phyloP scores from a whole-genome alignment of 768 basidiomycete species.

The Boletus sensibilis region DNA sequence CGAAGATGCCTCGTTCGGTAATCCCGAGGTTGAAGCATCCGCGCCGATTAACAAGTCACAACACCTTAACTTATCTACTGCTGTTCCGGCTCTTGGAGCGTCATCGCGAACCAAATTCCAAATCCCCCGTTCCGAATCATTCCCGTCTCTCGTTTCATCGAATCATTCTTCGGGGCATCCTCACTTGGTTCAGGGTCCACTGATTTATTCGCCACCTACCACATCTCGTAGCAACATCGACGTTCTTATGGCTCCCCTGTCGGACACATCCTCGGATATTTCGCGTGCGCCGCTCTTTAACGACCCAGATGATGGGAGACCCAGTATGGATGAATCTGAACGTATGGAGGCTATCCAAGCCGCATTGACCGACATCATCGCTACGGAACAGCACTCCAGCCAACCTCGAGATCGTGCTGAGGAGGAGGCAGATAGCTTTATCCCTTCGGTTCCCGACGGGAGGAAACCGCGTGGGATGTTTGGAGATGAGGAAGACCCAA shows the following conservation, averaged over 20 bases:
- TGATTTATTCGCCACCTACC: conserved; percentile 17
- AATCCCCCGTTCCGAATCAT: conserved; percentile 38
- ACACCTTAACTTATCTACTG: conserved; percentile 12
- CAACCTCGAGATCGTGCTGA: conserved; percentile 15
- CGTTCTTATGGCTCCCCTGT: conserved; percentile 74
- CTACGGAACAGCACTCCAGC: conserved; percentile 62
- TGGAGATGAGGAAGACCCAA: conserved; percentile 39
- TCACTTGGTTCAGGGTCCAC: conserved; percentile 18
- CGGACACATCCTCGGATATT: conserved; percentile 50
- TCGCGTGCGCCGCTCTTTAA: conserved; percentile 76
- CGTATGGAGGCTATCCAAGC: conserved; percentile 97
- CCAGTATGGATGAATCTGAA: conserved; percentile 63
- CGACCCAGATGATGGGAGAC: conserved; percentile 63
- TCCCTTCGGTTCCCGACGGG: conserved; percentile 6
- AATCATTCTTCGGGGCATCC: conserved; percentile 15
- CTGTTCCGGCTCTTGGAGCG: background rate
- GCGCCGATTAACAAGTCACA: conserved; percentile 1
- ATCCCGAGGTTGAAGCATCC: conserved; percentile 6
- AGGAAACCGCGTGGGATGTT: conserved; percentile 33
- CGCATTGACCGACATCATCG: conserved; percentile 94
- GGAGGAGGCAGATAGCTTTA: conserved; percentile 8
- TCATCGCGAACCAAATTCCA: conserved; percentile 9
- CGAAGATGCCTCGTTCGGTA: conserved; percentile 54
- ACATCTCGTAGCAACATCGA: conserved; percentile 57
- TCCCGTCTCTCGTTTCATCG: conserved; percentile 30